These are phyloP conservation scores for Gnomoniopsis sp. DNA, from an alignment of 2,329 filamentous ascomycete species.

Conservation along the genomic window DNA sequence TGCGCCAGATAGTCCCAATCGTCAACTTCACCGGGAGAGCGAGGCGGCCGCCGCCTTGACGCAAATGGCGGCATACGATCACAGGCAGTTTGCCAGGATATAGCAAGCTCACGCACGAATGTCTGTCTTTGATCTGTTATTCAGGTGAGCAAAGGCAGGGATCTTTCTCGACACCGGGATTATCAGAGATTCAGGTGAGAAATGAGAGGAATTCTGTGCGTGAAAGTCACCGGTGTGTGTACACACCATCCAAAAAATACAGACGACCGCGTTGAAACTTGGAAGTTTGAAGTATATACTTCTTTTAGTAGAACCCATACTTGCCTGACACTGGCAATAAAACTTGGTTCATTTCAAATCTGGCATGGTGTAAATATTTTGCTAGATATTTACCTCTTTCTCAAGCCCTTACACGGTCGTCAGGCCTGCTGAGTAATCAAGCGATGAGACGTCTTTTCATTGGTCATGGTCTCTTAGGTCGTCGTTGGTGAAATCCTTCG, in stretches of 20 bases:
- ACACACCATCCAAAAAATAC: neutral
- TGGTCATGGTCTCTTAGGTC: no score
- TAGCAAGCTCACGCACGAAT: neutral
- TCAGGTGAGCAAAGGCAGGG: neutral
- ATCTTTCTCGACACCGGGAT: neutral
- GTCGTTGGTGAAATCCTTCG: no score
- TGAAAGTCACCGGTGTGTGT: neutral
- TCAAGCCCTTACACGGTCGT: no score
- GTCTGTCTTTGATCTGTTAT: neutral
- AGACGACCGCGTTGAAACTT: neutral
- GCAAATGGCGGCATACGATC: constrained; percentile 12
- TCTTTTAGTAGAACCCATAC: neutral
- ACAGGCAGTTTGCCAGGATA: constrained; percentile 1
- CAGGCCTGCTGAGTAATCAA: no score
- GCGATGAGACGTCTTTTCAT: no score
- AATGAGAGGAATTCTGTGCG: neutral
- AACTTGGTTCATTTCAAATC: no score
- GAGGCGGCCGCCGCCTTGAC: constrained; percentile 15
- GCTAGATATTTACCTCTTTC: no score
- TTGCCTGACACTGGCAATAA: no score
- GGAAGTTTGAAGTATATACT: neutral
- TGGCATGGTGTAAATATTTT: no score
- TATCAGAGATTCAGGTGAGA: neutral
- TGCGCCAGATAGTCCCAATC: constrained; percentile 8
- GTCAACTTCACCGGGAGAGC: constrained; percentile 12